Conservation (phyloP, 129 eudicot genomes). For the Chrysanthemum seticuspe region DNA sequence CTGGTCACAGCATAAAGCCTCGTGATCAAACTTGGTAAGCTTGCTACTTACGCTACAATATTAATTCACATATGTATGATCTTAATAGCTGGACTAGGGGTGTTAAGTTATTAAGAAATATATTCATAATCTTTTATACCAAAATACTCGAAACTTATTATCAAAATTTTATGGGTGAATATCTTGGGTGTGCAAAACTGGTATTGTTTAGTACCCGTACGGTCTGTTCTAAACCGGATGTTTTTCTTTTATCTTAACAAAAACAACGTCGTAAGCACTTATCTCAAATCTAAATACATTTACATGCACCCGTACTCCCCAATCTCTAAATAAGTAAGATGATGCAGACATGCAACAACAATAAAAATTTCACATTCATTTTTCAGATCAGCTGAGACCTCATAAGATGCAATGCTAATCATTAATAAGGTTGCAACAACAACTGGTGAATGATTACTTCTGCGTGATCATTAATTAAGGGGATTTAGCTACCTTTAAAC, state of each 20-base stretch:
- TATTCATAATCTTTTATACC: too few relatives aligned
- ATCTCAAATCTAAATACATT: neutral
- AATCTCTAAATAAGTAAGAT: neutral
- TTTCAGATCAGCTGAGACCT: slow-evolving; percentile 10
- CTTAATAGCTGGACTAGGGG: neutral
- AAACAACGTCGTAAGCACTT: too few relatives aligned
- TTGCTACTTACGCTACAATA: slow-evolving; percentile 2
- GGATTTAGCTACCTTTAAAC: neutral
- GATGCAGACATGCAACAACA: neutral
- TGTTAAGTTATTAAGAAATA: neutral
- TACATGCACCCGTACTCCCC: neutral
- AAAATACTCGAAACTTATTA: neutral
- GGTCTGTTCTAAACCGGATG: too few relatives aligned
- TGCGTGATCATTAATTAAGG: neutral
- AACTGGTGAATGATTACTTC: neutral
- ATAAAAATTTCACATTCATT: slow-evolving; percentile 10
- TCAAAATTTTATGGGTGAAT: too few relatives aligned
- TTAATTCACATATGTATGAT: neutral
- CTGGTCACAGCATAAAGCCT: slow-evolving; percentile 41
- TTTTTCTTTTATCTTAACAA: too few relatives aligned
- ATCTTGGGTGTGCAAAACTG: too few relatives aligned
- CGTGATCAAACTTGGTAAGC: slow-evolving; percentile 13
- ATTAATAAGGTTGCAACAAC: neutral
- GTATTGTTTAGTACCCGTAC: too few relatives aligned
- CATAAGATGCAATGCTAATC: slow-evolving; percentile 10